Evolutionary conservation across 805 yeast genomes (phyloP), one percentile per base, ranked within the genome.

Genomic region (Candida argentea): DNA sequence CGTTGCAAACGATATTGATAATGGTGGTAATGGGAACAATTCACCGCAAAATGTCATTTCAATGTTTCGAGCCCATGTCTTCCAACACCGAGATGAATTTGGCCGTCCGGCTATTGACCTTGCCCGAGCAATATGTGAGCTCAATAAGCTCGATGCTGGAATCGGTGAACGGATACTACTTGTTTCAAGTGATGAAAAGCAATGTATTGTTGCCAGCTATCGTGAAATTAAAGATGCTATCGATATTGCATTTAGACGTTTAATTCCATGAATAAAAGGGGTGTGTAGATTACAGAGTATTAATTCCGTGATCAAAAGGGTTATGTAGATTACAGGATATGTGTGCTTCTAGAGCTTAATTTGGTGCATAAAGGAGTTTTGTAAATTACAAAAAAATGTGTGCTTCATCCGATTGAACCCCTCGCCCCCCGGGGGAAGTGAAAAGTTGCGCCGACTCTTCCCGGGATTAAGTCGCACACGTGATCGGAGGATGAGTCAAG

Each of bases 71-170:
- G 93, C 87, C 50, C 83, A 73, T 46, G 78, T 86, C 2, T 91
- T 87, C 57, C 91, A 82, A 44, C 94, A 84, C 48, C 69, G 66
- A 21, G 86, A 84, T 49, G 87, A 79, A 29, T 52, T 53, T 14
- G 95, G 95, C 9, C 67, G 68, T 42, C 86, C 94, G 3, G 70
- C 76, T 2, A 57, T 85, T 32, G 95, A 91, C 52, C 61, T 91
- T 41, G 76, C 86, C 1, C 85, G 85, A 49, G 87, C 86, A 5
- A 57, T 91, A 35, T 62, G 73, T 27, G 72, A 80, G 42, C 59
- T 91, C 44, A 89, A 89, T 55, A 91, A 89, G 53, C 61, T 91
- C 38, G 98, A 91, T 48, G 93, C 89, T 5, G 97, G 96, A 1
- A 67, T 79, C 19, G 86, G 83, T 28, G 98, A 91, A 53, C 75